phyloP scores from a whole-genome alignment of 129 eudicot species.

The Centella asiatica region DNA sequence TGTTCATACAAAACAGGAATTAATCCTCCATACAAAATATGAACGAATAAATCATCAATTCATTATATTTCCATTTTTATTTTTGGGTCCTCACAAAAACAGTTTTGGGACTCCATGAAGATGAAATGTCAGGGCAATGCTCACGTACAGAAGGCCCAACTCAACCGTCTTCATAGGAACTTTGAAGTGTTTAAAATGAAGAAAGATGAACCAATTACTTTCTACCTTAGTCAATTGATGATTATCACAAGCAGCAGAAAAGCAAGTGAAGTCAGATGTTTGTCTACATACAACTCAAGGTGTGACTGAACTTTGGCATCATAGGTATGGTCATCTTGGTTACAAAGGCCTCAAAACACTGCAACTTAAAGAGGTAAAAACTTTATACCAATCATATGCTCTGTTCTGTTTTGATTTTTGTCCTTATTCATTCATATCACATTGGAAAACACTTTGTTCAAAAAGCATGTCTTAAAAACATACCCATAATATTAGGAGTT shows the following conservation, averaged over 20 bases:
- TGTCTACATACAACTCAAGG: not conserved
- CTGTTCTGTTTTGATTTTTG: no score
- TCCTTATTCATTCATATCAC: no score
- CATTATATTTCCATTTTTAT: no score
- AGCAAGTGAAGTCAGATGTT: not conserved
- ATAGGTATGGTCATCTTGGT: not conserved
- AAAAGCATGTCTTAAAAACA: no score
- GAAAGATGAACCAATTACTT: not conserved
- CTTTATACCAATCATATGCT: no score
- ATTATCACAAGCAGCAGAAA: not conserved
- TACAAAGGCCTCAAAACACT: not conserved
- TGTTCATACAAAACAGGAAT: no score
- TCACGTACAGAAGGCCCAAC: not conserved
- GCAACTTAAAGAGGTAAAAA: no score
- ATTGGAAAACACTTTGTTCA: no score
- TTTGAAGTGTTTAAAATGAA: not conserved
- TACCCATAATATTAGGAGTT: no score
- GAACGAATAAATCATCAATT: no score
- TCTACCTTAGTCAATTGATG: not conserved
- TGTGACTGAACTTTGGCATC: not conserved
- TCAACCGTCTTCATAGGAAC: not conserved
- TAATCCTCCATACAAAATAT: no score
- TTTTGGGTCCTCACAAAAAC: no score
- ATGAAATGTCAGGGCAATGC: constrained; percentile 1
- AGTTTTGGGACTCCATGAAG: constrained; percentile 1